Conservation (phyloP, 2,329 filamentous ascomycete genomes). For the Lecanosticta acicola region DNA sequence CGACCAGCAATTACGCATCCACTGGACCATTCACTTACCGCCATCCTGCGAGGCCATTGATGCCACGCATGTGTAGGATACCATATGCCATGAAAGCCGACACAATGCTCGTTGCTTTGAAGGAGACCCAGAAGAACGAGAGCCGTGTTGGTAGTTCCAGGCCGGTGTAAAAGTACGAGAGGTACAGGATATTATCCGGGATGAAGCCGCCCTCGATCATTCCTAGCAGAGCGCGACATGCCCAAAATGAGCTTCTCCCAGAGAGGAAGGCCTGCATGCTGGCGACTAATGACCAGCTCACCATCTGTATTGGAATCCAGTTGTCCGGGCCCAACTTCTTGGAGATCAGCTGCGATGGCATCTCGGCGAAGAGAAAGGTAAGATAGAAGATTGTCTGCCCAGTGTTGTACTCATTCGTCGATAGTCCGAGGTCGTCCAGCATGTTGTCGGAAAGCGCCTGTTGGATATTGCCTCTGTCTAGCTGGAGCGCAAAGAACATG, state of each 20-base stretch:
- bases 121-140: conserved; percentile 65
- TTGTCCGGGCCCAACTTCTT: conserved; percentile 44
- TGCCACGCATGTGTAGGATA: conserved; percentile 40
- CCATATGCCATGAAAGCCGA: conserved; percentile 54
- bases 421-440: conserved; percentile 47
- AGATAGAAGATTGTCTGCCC: conserved; percentile 60
- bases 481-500: conserved; percentile 51
- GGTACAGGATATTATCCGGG: conserved; percentile 53
- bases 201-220: conserved; percentile 46
- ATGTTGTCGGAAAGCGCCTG: conserved; percentile 61
- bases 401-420: conserved; percentile 46
- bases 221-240: conserved; percentile 38
- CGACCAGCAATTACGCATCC: conserved; percentile 53
- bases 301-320: conserved; percentile 40
- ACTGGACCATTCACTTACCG: conserved; percentile 35
- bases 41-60: conserved; percentile 48
- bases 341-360: conserved; percentile 37
- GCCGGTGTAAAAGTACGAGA: conserved; percentile 68
- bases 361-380: conserved; percentile 62
- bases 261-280: conserved; percentile 31
- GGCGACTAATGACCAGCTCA: conserved; percentile 42
- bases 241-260: conserved; percentile 35
- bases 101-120: conserved; percentile 52
- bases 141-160: conserved; percentile 63
- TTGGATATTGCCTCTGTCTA: conserved; percentile 55